Evolutionary conservation across 1,284 basidiomycete species (phyloP), one percentile per base, ranked within the genome.

Genomic region (Ceratorhiza oryzae-sativae): DNA sequence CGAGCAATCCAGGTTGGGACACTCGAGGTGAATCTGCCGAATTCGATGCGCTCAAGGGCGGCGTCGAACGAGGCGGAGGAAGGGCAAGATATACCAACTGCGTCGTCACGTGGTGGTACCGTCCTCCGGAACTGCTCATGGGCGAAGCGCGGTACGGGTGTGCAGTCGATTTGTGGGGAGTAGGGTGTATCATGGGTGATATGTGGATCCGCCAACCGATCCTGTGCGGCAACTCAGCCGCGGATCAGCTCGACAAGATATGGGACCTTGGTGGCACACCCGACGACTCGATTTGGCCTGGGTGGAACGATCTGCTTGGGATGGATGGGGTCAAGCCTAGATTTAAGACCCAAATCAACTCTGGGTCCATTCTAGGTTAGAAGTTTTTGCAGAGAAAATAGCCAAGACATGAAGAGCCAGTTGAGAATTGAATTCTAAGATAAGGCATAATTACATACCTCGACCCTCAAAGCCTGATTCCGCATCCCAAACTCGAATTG

Each of bases 31-130:
- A 65, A 25, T 18, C n/a, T 2, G 18, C 62, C 30, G 48, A 65
- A 39, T 65, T 45, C 45, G 62, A 65, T n/a, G 15, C 20, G 25
- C 23, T 45, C 63, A 68, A 68, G 18, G 63, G 63, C 1, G 63
- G 63, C 15, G 32, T 49, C 27, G 49, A 55, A 41, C 63, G 63
- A n/a, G 63, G 63, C 20, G 83, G 84, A 30, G 83, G 84, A 71
- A 88, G 89, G 70, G 84, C 87, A 53, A 89, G 91, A 79, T 98
- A 98, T 79, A 99, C 97, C 1, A 97, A 97, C 77, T 97, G 95
- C 81, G 97, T 99, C 30, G 97, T 99, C n/a, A 99, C 97, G 9
- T 84, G 96, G 51, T 99, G 97, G 97, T 99, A 99, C 79, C 88
- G 97, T 34, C 96, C 97, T 4, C 97, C 97, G 0, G 97, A 99